Conservation (phyloP, 2,329 filamentous ascomycete species). For the Amesomyces nigricolor region DNA sequence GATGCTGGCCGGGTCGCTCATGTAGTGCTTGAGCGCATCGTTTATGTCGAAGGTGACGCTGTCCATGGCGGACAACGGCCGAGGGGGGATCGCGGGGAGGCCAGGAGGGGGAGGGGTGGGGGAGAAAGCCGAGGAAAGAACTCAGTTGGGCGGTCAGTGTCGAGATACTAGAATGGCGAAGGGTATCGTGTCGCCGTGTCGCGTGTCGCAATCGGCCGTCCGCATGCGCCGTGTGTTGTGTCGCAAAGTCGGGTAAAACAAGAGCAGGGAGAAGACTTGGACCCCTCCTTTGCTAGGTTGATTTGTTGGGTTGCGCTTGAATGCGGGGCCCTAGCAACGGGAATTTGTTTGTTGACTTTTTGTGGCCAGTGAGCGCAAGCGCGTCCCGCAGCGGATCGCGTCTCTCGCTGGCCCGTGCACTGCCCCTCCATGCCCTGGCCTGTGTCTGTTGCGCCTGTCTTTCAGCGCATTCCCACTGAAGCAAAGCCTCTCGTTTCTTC, state of each 20-base stretch:
- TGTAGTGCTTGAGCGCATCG: constrained; percentile 91
- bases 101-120: constrained; percentile 1
- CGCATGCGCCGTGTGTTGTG: constrained; percentile 1
- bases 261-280: not conserved
- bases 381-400: constrained; percentile 17
- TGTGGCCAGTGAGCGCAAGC: constrained; percentile 11
- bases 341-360: constrained; percentile 35
- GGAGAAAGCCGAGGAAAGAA: constrained; percentile 4
- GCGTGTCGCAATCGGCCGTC: not conserved
- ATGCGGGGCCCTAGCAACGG: constrained; percentile 29
- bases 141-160: not conserved
- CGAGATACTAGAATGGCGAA: not conserved
- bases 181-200: not conserved
- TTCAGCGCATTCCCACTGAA: not conserved
- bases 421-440: constrained; percentile 13
- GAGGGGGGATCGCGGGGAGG: constrained; percentile 17
- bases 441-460: too few relatives aligned
- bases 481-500: not conserved
- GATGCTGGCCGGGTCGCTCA: constrained; percentile 82
- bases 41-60: constrained; percentile 92
- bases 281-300: constrained; percentile 7
- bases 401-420: constrained; percentile 19
- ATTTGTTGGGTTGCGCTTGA: constrained; percentile 9
- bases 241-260: not conserved
- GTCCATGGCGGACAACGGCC: constrained; percentile 48